Percentiles rank a stretch among this genome's conserved stretches.
Conservation (phyloP, 768 basidiomycete species). For the Fibroporia radiculosa region DNA sequence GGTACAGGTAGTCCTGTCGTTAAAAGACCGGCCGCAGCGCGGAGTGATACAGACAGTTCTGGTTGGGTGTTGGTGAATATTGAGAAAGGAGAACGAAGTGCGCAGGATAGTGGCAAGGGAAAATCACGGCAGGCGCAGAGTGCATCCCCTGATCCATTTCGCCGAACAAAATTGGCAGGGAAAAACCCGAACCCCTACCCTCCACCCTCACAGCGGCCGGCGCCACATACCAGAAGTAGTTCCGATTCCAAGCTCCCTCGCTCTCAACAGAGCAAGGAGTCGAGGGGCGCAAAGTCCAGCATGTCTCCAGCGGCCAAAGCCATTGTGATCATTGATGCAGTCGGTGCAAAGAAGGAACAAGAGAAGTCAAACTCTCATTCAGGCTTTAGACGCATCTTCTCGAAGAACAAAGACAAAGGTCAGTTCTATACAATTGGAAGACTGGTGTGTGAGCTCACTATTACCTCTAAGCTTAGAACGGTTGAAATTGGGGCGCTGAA, state of each 20-base stretch:
- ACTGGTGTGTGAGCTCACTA: no score
- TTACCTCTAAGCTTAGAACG: no score
- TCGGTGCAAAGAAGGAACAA: constrained; percentile 35
- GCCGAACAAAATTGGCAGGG: not conserved
- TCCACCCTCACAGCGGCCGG: constrained; percentile 10
- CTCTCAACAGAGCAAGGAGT: constrained; percentile 7
- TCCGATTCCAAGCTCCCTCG: constrained; percentile 19
- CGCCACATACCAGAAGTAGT: constrained; percentile 15
- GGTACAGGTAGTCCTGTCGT: not conserved
- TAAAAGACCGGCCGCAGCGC: constrained; percentile 1
- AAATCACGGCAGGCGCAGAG: constrained; percentile 6
- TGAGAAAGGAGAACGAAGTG: constrained; percentile 6
- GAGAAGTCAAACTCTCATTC: constrained; percentile 16
- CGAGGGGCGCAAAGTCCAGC: constrained; percentile 17
- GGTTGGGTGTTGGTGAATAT: constrained; percentile 26
- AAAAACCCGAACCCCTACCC: constrained; percentile 13
- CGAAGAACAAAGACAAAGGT: constrained; percentile 2
- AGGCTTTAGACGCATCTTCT: constrained; percentile 11
- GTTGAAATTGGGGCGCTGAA: no score
- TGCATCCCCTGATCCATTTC: not conserved
- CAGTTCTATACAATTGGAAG: no score
- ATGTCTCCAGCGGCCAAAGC: constrained; percentile 51
- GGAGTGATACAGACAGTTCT: constrained; percentile 13
- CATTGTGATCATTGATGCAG: constrained; percentile 52
- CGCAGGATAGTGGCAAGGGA: constrained; percentile 1